These are phyloP conservation scores for Amanita rubescens DNA, from an alignment of 768 basidiomycete genomes.

Conservation along the genomic window DNA sequence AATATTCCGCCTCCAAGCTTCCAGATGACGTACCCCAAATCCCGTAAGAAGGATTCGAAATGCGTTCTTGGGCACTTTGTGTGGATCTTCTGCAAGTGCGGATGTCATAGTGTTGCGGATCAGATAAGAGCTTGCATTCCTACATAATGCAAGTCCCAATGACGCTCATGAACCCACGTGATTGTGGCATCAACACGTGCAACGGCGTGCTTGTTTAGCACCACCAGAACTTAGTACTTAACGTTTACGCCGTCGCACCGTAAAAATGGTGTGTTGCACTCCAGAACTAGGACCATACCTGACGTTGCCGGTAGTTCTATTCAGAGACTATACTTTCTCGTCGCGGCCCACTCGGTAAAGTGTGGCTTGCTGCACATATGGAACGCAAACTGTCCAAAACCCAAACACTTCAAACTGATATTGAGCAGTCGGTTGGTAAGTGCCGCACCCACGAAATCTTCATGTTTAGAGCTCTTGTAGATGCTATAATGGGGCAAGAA, in stretches of 20 bases:
- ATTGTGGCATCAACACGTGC: not conserved
- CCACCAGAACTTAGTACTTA: no score
- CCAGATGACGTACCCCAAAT: constrained; percentile 25
- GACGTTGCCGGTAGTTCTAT: constrained; percentile 55
- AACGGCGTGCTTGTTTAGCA: no score
- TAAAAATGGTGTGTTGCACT: not conserved
- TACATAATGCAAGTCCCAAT: not conserved
- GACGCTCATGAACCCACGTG: not conserved
- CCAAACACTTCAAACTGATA: constrained; percentile 91
- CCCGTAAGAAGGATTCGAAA: constrained; percentile 31
- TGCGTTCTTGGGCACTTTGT: constrained; percentile 8
- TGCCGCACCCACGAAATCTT: constrained; percentile 9
- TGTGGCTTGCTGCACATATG: constrained; percentile 99
- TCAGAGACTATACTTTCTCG: constrained; percentile 92
- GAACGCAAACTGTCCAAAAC: constrained; percentile 96
- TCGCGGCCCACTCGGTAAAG: constrained; percentile 89
- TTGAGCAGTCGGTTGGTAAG: constrained; percentile 87
- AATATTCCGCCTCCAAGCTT: constrained; percentile 12
- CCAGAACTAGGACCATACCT: constrained; percentile 8
- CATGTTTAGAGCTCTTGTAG: constrained; percentile 25
- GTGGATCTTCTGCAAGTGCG: not conserved
- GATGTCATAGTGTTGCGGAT: not conserved
- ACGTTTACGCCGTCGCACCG: no score
- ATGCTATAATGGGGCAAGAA: constrained; percentile 92
- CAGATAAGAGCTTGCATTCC: not conserved